Base-by-base conservation (phyloP, 768 basidiomycete species). In the Leucosporidium yakuticum region DNA sequence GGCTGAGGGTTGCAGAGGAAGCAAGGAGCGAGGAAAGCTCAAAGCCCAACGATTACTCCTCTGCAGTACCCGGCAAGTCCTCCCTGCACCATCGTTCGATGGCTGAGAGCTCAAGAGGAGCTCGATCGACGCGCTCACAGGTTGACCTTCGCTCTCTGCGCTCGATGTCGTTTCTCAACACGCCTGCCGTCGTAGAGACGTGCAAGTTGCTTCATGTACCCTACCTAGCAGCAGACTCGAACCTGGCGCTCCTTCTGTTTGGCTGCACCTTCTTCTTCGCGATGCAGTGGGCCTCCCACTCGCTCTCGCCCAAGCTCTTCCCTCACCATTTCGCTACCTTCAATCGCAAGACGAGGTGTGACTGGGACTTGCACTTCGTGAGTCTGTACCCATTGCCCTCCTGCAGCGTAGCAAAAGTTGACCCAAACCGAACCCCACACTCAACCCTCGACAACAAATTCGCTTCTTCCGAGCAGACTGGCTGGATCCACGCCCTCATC, bases 341-440 rank as follows among this genome's bases (percentile, higher is more conserved):
- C 21, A 32, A 29, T 3, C 1, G n/a, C 27, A 27, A 32, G 31
- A 50, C 60, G 1, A 31, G 25, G 32, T 5, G n/a, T 23, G 60
- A 61, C 60, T 61, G 60, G 60, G 49, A 49, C 21, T 49, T 61
- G 21, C 60, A 61, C 49, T 50, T 51, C 11, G 60, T 61, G 15
- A 20, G 60, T 61, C 4, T 15, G 23, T 44, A 8, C n/a, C 12
- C 14, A 1, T 31, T 27, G 11, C 39, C 19, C 59, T 47, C 14
- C n/a, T 9, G 14, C 36, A 23, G 17, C 47, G 39, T 14, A 5
- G n/a, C n/a, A 4, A 17, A 19, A 60, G 12, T 14, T 32, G 23
- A 12, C 39, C 34, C 44, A 8, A 36, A 44, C 39, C 39, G 39
- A 8, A 44, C 39, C 39, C 39, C 39, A 44, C 39, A 25, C 39